Conservation (phyloP, 1,284 basidiomycete species). For the Heterobasidion annosum region DNA sequence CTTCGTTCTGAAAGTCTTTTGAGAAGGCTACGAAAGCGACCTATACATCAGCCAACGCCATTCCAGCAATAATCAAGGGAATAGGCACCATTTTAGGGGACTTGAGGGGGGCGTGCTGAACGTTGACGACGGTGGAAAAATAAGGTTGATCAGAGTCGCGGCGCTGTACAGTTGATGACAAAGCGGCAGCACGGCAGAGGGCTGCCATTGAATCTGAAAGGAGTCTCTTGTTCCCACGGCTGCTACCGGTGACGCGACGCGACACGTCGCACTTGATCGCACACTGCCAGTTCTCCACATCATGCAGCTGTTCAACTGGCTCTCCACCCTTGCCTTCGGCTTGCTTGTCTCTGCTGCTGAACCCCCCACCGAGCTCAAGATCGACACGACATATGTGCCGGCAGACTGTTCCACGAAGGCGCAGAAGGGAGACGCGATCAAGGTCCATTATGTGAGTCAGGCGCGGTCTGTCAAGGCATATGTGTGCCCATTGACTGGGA, state of each 20-base stretch:
- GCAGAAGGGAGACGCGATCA: conserved; percentile 55
- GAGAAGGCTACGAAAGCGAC: conserved; percentile 66
- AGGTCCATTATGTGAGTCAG: conserved; percentile 70
- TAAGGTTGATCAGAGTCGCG: conserved; percentile 20
- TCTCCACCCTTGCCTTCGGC: conserved; percentile 30
- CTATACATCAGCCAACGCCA: not conserved
- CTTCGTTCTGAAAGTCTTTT: conserved; percentile 97
- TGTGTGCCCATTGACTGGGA: no score
- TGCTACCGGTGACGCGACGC: not conserved
- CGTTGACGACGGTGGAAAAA: conserved; percentile 22
- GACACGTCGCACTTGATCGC: conserved; percentile 1
- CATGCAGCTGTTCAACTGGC: conserved; percentile 40
- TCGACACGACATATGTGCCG: conserved; percentile 54
- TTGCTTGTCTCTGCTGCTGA: conserved; percentile 28
- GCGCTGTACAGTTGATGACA: conserved; percentile 29
- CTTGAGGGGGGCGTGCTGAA: conserved; percentile 15
- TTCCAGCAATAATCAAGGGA: not conserved
- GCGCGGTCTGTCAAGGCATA: not conserved
- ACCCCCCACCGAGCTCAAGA: conserved; percentile 45
- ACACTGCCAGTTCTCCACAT: not conserved
- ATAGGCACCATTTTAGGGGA: conserved; percentile 4
- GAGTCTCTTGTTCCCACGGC: conserved; percentile 12
- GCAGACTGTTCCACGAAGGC: conserved; percentile 51
- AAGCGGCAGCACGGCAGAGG: conserved; percentile 14
- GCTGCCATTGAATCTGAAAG: not conserved